Base-by-base conservation (phyloP, 164 flowering plant genomes). In the Liquidambar formosana region DNA sequence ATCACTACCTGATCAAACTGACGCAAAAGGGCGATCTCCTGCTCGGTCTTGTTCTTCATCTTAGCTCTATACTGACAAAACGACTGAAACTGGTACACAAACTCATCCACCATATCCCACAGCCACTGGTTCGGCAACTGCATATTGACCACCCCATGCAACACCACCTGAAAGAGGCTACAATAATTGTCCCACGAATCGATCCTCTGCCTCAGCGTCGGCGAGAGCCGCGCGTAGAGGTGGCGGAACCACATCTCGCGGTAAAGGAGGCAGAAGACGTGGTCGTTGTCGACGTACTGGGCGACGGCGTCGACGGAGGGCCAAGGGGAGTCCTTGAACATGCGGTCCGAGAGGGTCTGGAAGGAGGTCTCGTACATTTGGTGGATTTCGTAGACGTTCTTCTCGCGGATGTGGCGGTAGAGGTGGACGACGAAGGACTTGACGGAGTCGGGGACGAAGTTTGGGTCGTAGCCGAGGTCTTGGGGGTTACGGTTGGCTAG, bases 31-130 rank as follows among this genome's bases (percentile, higher is more conserved):
- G 89, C 89, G 69, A 93, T 89, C 78, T 96, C 99, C 80, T 89
- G 89, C 75, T 90, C 97, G 1, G 91, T 84, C 82, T 92, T 93
- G 82, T 51, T 84, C 94, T 96, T 96, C 96, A 92, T 89, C 85
- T 91, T 96, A 3, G 99, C 99, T 28, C 98, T 73, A 64, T 88
- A 96, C 84, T 96, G 98, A 64, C 98, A 93, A 75, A 89, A 96
- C 16, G 90, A 84, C 87, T 96, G 99, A 63, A 93, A 96, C 84
- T 96, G 99, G 68, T 93, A 96, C 9, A 96, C 96, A 79, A 96
- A 96, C 82, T 96, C 99, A 81, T 96, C 99, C 11, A 96, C 96
- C 99, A 93, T 96, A 67, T 96, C 99, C 99, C 99, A 93, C 64
- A 96, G 67, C 99, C 99, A 96, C 87, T 96, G 99, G 68, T 93